Percentiles rank a stretch among this genome's conserved stretches.
phyloP scores from a whole-genome alignment of 1,284 basidiomycete genomes.

The Leccinum idahoense region DNA sequence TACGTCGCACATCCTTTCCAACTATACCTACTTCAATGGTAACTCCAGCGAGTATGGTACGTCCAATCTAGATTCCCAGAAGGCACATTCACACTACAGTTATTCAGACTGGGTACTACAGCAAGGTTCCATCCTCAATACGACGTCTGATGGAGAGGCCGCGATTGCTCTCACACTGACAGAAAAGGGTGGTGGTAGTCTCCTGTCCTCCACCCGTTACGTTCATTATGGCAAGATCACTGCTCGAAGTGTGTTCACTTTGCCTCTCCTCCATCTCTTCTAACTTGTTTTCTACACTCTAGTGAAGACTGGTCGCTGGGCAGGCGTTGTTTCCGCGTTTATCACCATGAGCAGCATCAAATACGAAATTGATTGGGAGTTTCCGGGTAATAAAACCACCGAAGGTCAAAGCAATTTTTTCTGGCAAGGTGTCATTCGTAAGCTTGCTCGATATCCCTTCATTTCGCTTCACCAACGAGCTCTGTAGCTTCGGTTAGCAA shows the following conservation, averaged over 20 bases:
- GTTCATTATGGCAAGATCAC: constrained; percentile 78
- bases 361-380: constrained; percentile 88
- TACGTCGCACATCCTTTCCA: constrained; percentile 61
- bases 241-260: constrained; percentile 46
- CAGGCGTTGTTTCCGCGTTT: constrained; percentile 76
- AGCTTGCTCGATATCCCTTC: constrained; percentile 25
- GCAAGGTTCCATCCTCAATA: constrained; percentile 60
- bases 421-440: constrained; percentile 73
- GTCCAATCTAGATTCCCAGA: neutral
- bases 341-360: constrained; percentile 83
- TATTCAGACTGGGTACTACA: constrained; percentile 65
- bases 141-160: constrained; percentile 57
- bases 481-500: constrained; percentile 36
- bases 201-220: constrained; percentile 75
- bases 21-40: constrained; percentile 64
- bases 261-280: neutral
- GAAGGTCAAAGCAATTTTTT: constrained; percentile 75
- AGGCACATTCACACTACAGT: neutral
- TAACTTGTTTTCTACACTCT: constrained; percentile 21
- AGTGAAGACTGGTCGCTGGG: constrained; percentile 71
- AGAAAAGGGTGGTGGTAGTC: constrained; percentile 66
- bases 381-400: constrained; percentile 55
- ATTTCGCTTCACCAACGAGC: neutral
- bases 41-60: constrained; percentile 59
- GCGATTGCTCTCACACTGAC: constrained; percentile 63